Evolutionary conservation across 768 basidiomycete species (phyloP).

Genomic region (Mycena indigotica): DNA sequence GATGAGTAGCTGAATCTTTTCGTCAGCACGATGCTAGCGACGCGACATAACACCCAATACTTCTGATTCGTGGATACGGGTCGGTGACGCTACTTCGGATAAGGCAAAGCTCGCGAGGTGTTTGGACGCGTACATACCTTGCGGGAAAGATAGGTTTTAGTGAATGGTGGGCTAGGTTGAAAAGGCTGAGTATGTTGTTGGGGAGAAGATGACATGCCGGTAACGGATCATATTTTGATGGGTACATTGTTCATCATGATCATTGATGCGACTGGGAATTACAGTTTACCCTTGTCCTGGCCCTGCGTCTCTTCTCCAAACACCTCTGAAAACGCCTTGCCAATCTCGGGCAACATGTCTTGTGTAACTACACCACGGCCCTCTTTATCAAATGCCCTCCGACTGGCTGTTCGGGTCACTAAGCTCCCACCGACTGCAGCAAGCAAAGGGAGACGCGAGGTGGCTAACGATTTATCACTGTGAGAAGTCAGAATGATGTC

Average conservation of each 20-base stretch:
- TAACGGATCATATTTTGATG: not conserved
- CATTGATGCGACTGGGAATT: no score
- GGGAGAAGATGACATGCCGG: not conserved
- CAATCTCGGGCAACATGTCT: conserved; percentile 70
- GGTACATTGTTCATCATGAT: not conserved
- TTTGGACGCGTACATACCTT: conserved; percentile 14
- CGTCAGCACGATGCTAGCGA: not conserved
- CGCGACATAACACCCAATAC: conserved; percentile 16
- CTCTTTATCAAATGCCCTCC: conserved; percentile 70
- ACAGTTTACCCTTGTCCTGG: not conserved
- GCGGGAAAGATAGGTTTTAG: conserved; percentile 17
- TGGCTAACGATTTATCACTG: conserved; percentile 57
- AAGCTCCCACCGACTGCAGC: conserved; percentile 87
- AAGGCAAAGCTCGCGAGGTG: not conserved
- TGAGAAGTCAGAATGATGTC: not conserved
- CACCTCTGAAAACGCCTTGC: conserved; percentile 68
- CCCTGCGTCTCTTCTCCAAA: conserved; percentile 59
- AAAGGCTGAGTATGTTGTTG: not conserved
- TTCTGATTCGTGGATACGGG: not conserved
- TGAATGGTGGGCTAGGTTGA: conserved; percentile 9
- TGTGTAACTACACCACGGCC: conserved; percentile 82
- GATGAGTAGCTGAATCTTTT: conserved; percentile 2
- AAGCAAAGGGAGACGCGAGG: conserved; percentile 75
- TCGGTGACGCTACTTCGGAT: not conserved
- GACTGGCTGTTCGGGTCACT: conserved; percentile 84